These are phyloP conservation scores for Russula sp. DNA, from an alignment of 768 basidiomycete species.

Conservation along the genomic window DNA sequence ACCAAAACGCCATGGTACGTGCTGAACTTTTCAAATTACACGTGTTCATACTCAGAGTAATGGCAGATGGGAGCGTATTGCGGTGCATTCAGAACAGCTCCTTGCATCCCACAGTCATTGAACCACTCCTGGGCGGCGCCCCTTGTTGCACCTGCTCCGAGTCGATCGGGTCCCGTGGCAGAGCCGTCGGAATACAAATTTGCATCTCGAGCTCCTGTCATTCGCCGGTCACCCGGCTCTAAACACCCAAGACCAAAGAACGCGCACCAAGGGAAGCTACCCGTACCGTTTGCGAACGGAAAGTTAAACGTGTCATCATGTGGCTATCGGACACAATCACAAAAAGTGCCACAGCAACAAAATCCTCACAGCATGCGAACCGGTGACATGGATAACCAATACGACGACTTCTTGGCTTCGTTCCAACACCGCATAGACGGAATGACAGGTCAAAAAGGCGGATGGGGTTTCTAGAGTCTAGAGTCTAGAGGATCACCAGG, in stretches of 20 bases:
- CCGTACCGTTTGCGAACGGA: not conserved
- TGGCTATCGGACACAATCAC: not conserved
- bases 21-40: not conserved
- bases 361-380: not conserved
- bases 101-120: not conserved
- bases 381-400: not conserved
- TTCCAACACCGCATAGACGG: conserved; percentile 24
- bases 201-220: conserved; percentile 21
- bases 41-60: not conserved
- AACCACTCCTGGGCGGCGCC: conserved; percentile 20
- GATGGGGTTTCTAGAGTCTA: conserved; percentile 23
- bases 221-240: conserved; percentile 12
- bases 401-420: conserved; percentile 25
- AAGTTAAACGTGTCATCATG: not conserved
- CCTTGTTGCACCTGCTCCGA: conserved; percentile 8
- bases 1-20: conserved; percentile 9
- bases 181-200: conserved; percentile 21
- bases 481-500: not conserved
- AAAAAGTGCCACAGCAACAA: not conserved
- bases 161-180: not conserved
- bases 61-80: conserved; percentile 4
- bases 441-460: conserved; percentile 24
- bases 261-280: not conserved
- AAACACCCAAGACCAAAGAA: conserved; percentile 4
- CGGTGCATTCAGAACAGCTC: conserved; percentile 14